These are phyloP conservation scores for Sporodiniella umbellata DNA, from an alignment of 371 early-diverging fungal genomes.

Conservation along the genomic window DNA sequence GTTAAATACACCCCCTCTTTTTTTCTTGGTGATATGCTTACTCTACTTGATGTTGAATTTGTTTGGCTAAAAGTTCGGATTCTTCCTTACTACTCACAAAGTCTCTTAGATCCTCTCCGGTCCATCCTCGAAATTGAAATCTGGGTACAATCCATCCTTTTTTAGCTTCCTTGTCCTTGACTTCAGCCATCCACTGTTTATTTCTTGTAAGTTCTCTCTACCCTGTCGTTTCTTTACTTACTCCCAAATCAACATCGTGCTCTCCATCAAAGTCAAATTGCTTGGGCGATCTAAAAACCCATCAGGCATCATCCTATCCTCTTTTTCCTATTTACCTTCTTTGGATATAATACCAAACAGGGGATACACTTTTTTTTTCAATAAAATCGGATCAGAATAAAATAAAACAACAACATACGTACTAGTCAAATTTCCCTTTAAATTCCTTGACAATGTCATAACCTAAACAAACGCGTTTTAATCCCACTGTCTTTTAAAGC, in stretches of 20 bases:
- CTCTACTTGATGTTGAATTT: conserved; percentile 34
- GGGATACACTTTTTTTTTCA: conserved; percentile 38
- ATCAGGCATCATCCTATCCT: no score
- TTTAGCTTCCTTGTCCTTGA: conserved; percentile 21
- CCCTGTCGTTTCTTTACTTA: conserved; percentile 16
- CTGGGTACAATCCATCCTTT: conserved; percentile 54
- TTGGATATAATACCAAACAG: conserved; percentile 57
- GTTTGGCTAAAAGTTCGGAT: conserved; percentile 19
- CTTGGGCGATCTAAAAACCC: conserved; percentile 13
- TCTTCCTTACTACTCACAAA: conserved; percentile 27
- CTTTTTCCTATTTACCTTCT: conserved; percentile 13
- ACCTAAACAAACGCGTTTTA: conserved; percentile 14
- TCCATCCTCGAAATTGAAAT: conserved; percentile 50
- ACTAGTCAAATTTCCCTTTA: conserved; percentile 67
- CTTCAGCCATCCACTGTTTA: conserved; percentile 55
- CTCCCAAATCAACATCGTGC: conserved; percentile 57
- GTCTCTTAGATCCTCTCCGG: conserved; percentile 32
- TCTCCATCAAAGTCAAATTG: conserved; percentile 45
- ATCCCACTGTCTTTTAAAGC: background rate
- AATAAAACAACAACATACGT: no score
- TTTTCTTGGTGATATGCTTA: conserved; percentile 7
- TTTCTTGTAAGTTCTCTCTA: background rate
- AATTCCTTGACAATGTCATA: conserved; percentile 61
- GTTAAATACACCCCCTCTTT: background rate
- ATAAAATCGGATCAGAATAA: no score